Evolutionary conservation across 306 rosid species (phyloP), one percentile per base, ranked within the genome.

Genomic region (Mimosa pudica): DNA sequence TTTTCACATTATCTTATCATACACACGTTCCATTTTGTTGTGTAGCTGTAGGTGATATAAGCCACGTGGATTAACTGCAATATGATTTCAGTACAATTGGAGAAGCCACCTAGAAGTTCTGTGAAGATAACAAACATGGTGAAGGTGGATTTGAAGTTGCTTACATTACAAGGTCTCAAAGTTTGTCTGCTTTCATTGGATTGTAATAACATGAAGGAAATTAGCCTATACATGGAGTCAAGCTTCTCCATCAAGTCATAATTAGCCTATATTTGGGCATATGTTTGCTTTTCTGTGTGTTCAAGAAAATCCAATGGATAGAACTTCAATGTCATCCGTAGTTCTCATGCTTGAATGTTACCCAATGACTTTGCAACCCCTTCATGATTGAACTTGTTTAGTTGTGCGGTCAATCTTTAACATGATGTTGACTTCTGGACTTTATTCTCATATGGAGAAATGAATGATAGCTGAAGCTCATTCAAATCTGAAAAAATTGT

Each of bases 111-210:
- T 41, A 73, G 79, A 83, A 85, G 1, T 90, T 90, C 77, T 86
- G 90, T 32, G 80, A 33, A 2, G 86, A 74, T 7, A 82, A 83
- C 24, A 85, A 85, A 77, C 24, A 88, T 14, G 94, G 91, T 1
- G 86, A 76, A 77, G 93, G 93, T 55, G 91, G 91, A 65, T 86
- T 86, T 74, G 91, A 89, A 16, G 70, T 14, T 73, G 93, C 87
- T n/a, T n/a, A n/a, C n/a, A n/a, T 73, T 89, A 55, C 84, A 82
- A 87, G 88, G 93, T 89, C 76, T 2, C 55, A 41, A 41, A 71
- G 35, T 42, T 32, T 18, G 65, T 13, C 14, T 10, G 46, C 46
- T 16, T 68, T 67, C 47, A 24, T 61, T 8, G 46, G 46, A n/a
- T 79, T 62, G 0, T 61, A 30, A 8, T 61, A 30, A 8, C 62